These are phyloP conservation scores for Fusarium mundagurra DNA, from an alignment of 2,329 filamentous ascomycete genomes.

Conservation along the genomic window DNA sequence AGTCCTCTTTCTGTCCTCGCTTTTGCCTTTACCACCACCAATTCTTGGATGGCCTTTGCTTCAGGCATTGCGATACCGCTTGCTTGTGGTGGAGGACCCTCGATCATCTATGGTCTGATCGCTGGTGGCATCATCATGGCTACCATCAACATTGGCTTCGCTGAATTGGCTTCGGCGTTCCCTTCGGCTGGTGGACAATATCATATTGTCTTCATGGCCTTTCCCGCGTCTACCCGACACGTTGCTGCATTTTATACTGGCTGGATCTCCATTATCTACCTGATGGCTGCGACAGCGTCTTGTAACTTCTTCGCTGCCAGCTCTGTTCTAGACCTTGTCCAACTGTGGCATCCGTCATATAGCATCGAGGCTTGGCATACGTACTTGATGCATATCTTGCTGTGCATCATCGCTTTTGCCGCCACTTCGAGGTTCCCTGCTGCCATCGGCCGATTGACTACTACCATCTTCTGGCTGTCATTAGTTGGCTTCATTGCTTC, in stretches of 20 bases:
- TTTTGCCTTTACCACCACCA: constrained; percentile 42
- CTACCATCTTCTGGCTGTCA: constrained; percentile 36
- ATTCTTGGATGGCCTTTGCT: constrained; percentile 42
- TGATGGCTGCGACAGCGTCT: constrained; percentile 39
- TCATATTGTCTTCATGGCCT: constrained; percentile 42
- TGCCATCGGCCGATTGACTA: constrained; percentile 39
- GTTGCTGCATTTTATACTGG: constrained; percentile 39
- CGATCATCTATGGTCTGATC: constrained; percentile 40
- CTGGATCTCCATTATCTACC: constrained; percentile 41
- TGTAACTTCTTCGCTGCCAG: constrained; percentile 42
- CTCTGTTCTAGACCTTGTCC: constrained; percentile 36
- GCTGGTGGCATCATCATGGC: constrained; percentile 36
- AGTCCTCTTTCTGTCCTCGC: constrained; percentile 40
- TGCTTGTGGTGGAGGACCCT: constrained; percentile 39
- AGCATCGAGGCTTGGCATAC: constrained; percentile 38
- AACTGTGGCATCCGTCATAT: constrained; percentile 34
- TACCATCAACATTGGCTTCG: constrained; percentile 39
- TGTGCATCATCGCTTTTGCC: constrained; percentile 37
- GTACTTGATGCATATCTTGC: constrained; percentile 37
- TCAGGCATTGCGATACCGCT: constrained; percentile 39
- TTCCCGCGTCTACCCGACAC: constrained; percentile 35
- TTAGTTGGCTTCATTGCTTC: constrained; percentile 39
- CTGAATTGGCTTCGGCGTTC: constrained; percentile 40
- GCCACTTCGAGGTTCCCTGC: constrained; percentile 32
- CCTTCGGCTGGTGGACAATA: constrained; percentile 42